Evolutionary conservation across 257 asterid species (phyloP), one percentile per base, ranked within the genome.

Genomic region (Rehmannia glutinosa): DNA sequence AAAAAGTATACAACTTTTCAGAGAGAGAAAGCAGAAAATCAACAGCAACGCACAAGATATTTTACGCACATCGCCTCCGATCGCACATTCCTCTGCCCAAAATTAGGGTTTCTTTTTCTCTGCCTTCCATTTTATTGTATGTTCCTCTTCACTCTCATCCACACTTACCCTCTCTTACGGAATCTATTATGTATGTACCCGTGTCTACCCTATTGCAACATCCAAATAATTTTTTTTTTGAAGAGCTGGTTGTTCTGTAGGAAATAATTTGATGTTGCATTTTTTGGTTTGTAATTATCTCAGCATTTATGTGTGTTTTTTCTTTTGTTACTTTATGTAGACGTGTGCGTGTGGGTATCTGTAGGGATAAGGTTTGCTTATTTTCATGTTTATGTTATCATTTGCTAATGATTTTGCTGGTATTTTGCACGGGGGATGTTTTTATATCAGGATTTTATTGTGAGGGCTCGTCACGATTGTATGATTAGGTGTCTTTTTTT

Each of bases 31-130:
- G 58, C 64, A 45, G 32, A 46, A 33, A 50, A 43, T 28, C 70
- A 61, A 73, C 58, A 76, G 53, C 43, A 35, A 58, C 64, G 39
- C 73, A 27, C 70, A 66, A 75, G 78, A 79, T 75, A 73, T 68
- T 62, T 17, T 35, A 67, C 73, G 62, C 71, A 42, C 52, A 53
- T 43, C 69, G 65, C 75, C 73, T 63, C 77, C 80, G 77, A 74
- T 75, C 77, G 79, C 76, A 39, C 75, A 30, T 65, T 76, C 20
- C 57, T 62, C 74, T 46, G 25, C 81, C 75, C 81, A 41, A 76
- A 75, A 52, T 65, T 76, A 72, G 81, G 79, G 80, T 66, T 80
- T 80, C 81, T 38, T 55, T 41, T 39, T 43, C 36, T 65, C 71
- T 21, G 8, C 70, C 74, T 69, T 72, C 63, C 61, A 3, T 68